Evolutionary conservation across 805 yeast genomes (phyloP), one percentile per base, ranked within the genome.

Genomic region (Saturnispora serradocipensis): DNA sequence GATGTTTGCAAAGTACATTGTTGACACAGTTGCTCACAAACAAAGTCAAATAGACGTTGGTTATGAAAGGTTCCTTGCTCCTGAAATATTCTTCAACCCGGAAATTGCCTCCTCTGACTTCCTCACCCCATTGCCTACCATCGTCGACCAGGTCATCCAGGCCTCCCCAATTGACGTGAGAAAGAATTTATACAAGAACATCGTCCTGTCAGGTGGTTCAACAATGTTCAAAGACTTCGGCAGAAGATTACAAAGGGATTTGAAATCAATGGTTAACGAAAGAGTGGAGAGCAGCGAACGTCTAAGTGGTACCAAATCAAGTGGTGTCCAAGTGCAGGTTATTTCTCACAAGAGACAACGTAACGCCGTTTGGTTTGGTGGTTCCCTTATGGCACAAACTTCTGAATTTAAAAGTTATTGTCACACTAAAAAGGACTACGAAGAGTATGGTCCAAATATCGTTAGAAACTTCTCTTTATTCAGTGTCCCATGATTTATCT

Each of bases 291-390:
- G 76, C 54, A 84, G 90, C 66, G 99, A 93, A 71, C 73, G 74
- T 61, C 72, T 83, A 54, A 81, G 89, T 61, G 84, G 84, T 51
- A 77, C 80, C 42, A 86, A 81, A 65, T 83, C 95, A 25, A 85
- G 95, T 30, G 99, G 99, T 67, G 95, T 93, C 48, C 95, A 89
- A 52, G 99, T 93, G 52, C 95, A 88, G 71, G 99, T 93, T 55
- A 90, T 93, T 58, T 82, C 95, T 28, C 99, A 93, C 73, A 89
- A 91, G 74, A 86, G 93, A 71, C 99, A 93, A 74, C 81, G 97
- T 68, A 88, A 93, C 64, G 99, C 99, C 3, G 99, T 93, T 53
- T 93, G 99, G 99, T 93, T 91, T 67, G 99, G 99, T 61, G 99
- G 99, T 59, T 86, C 96, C 20, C 73, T 93, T 59, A 76, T 93